Evolutionary conservation across 495 filamentous ascomycete genomes (phyloP).

Genomic region (Daldinia loculata): DNA sequence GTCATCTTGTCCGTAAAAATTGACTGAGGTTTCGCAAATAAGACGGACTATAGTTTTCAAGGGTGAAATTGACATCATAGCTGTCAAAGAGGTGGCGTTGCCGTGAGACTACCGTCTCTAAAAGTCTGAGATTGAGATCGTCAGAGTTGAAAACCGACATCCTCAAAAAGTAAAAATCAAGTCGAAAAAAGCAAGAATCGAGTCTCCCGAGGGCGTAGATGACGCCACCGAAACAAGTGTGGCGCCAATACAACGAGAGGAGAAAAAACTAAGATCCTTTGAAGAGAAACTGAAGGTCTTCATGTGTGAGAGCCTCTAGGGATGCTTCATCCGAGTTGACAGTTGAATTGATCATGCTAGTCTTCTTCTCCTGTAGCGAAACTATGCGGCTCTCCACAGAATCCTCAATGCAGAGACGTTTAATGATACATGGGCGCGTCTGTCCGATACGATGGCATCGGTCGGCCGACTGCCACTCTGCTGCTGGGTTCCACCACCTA

Average conservation of each 20-base stretch:
- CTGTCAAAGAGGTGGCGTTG: not conserved
- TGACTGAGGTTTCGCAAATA: not conserved
- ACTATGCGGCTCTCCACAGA: constrained; percentile 95
- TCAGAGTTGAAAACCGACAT: not conserved
- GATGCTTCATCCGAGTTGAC: constrained; percentile 90
- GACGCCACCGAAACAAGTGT: not conserved
- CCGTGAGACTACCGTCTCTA: not conserved
- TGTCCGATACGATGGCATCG: constrained; percentile 98
- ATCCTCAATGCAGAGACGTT: constrained; percentile 92
- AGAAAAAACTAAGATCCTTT: constrained; percentile 58
- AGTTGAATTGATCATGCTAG: constrained; percentile 92
- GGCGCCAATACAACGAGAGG: not conserved
- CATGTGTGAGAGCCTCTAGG: constrained; percentile 86
- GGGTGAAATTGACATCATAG: not conserved
- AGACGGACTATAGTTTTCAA: not conserved
- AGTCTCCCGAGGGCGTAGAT: not conserved
- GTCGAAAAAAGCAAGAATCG: not conserved
- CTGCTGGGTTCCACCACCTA: constrained; percentile 96
- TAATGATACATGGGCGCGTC: constrained; percentile 91
- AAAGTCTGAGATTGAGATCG: not conserved
- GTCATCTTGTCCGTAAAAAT: not conserved
- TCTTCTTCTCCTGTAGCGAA: constrained; percentile 95
- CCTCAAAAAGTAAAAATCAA: not conserved
- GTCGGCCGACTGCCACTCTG: constrained; percentile 97
- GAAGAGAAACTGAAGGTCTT: constrained; percentile 96